Conservation (phyloP, 2,329 filamentous ascomycete genomes). For the Pseudocercospora vitis region DNA sequence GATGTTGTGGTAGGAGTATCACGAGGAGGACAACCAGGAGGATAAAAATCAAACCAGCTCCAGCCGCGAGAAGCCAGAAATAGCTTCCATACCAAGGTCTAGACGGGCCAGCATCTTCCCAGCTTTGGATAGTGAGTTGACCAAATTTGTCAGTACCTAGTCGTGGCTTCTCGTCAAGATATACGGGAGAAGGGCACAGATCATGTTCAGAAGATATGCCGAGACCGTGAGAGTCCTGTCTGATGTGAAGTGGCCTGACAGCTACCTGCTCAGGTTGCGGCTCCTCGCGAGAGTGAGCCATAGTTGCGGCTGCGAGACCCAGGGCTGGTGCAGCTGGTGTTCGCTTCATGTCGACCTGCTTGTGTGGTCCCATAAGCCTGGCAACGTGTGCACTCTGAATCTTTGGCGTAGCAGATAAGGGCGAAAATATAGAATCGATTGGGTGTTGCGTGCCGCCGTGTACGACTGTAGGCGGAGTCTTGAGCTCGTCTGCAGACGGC, state of each 20-base stretch:
- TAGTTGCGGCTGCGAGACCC: conserved; percentile 23
- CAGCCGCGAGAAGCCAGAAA: conserved; percentile 32
- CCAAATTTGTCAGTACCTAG: conserved; percentile 34
- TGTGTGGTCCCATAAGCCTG: conserved; percentile 31
- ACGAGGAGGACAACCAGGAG: conserved; percentile 42
- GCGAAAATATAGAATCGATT: conserved; percentile 29
- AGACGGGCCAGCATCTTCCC: conserved; percentile 19
- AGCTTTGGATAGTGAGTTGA: conserved; percentile 34
- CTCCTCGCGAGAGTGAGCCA: conserved; percentile 15
- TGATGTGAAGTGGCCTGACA: conserved; percentile 20
- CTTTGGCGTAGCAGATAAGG: conserved; percentile 33
- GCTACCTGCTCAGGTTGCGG: conserved; percentile 17
- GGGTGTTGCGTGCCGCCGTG: conserved; percentile 22
- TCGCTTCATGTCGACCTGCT: conserved; percentile 27
- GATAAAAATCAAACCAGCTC: conserved; percentile 38
- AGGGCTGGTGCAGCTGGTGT: conserved; percentile 20
- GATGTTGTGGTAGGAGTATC: conserved; percentile 45
- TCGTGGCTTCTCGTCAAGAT: conserved; percentile 27
- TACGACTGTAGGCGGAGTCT: conserved; percentile 13
- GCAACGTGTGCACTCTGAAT: conserved; percentile 35
- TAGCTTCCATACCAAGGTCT: conserved; percentile 33
- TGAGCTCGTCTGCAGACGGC: conserved; percentile 32
- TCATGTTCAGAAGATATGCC: conserved; percentile 27
- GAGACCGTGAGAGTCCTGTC: conserved; percentile 30
- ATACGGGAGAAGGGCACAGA: conserved; percentile 28